Evolutionary conservation across 306 rosid genomes (phyloP), one percentile per base, ranked within the genome.

Genomic region (Coriaria nepalensis): DNA sequence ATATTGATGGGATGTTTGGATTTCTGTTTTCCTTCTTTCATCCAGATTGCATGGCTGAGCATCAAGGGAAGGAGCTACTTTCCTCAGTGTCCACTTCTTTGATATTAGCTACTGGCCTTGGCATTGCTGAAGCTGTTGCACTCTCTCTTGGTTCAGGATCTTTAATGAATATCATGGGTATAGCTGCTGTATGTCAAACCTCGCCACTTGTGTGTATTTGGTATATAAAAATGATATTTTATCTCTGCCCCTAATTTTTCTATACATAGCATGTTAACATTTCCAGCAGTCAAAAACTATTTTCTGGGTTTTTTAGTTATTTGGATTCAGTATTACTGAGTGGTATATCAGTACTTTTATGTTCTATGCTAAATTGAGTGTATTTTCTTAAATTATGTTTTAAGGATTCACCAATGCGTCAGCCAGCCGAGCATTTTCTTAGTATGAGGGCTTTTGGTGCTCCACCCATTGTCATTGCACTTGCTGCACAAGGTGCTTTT

Each of bases 401-500:
- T 20, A 20, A 90, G 97, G 97, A 75, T 64, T 90, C 97, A 45
- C 77, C 93, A 7, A 81, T 84, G 82, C 76, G 77, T 43, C 81
- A 51, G 55, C 97, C 95, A 55, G 88, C 97, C 2, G 76, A 90
- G 70, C 75, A 71, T 6, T 90, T 90, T 77, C 95, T 90, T 67
- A 64, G 78, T 55, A 52, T 81, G 41, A 84, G 92, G 71, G 95
- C 95, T 12, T 78, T 84, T 61, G 95, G 97, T 50, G 92, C 97
- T 66, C 94, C 88, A 33, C 76, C 94, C 6, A 70, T 79, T 69
- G 95, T 84, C 47, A 59, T 90, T 63, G 88, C 94, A 54, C 86
- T 90, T 40, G 97, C 97, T 58, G 94, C 92, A 41, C 97, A 90
- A 63, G 97, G 97, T 63, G 74, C 94, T 35, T 90, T 81, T 59